phyloP scores from a whole-genome alignment of 192 early-diverging fungal species.

The Gaertneriomyces semiglobifer region DNA sequence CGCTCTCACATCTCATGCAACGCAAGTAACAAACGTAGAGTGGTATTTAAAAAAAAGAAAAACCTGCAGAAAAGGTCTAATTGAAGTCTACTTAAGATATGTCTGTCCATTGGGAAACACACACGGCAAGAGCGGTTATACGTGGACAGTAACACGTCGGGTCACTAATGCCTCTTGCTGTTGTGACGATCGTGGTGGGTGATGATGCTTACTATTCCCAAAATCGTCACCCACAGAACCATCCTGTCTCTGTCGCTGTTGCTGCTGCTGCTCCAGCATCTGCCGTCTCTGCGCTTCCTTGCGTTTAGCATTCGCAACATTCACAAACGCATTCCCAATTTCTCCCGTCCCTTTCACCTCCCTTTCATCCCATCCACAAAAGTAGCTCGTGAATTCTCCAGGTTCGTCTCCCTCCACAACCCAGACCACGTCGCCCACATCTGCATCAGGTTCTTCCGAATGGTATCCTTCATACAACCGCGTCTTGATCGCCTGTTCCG shows the following conservation, averaged over 20 bases:
- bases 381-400: conserved; percentile 33
- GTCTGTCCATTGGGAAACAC: no score
- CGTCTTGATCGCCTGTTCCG: conserved; percentile 13
- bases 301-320: neutral
- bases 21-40: no score
- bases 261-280: neutral
- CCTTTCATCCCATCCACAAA: conserved; percentile 42
- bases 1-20: no score
- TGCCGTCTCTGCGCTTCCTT: conserved; percentile 2
- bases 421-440: conserved; percentile 28
- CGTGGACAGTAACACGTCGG: neutral
- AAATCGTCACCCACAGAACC: neutral
- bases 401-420: conserved; percentile 36
- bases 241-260: neutral
- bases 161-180: neutral
- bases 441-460: neutral
- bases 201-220: no score
- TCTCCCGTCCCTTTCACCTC: conserved; percentile 6
- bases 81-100: no score
- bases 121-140: no score
- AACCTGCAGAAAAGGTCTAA: no score
- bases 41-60: no score
- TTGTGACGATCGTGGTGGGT: no score
- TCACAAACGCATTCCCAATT: conserved; percentile 22
- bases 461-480: neutral